Conservation (phyloP, 2,329 filamentous ascomycete genomes). For the Penicillium sp. region DNA sequence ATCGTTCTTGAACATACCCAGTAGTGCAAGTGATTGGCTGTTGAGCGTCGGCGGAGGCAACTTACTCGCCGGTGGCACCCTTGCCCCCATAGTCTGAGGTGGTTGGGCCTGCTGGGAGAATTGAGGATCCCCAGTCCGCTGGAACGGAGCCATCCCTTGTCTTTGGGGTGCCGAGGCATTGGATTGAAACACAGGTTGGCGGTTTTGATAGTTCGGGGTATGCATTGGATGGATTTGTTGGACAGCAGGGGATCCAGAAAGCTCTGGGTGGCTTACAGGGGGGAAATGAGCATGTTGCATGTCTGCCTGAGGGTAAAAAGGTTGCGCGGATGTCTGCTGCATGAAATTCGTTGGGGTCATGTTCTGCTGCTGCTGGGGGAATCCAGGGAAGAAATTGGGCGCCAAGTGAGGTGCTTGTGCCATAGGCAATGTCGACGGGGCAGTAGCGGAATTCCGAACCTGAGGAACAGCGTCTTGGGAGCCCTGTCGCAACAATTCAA, state of each 20-base stretch:
- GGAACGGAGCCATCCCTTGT: slow-evolving; percentile 45
- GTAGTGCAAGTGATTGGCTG: slow-evolving; percentile 57
- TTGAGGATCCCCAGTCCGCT: slow-evolving; percentile 48
- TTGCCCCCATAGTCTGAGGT: slow-evolving; percentile 41
- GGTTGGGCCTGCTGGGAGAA: slow-evolving; percentile 41
- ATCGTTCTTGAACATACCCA: slow-evolving; percentile 58
- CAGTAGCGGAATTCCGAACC: slow-evolving; percentile 49
- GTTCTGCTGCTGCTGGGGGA: slow-evolving; percentile 34
- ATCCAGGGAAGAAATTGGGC: slow-evolving; percentile 45
- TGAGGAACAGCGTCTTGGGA: slow-evolving; percentile 30
- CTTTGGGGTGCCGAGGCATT: slow-evolving; percentile 15
- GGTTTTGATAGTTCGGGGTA: slow-evolving; percentile 19
- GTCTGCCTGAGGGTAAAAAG: slow-evolving; percentile 13
- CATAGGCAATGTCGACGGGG: slow-evolving; percentile 59
- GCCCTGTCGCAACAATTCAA: slow-evolving; percentile 56
- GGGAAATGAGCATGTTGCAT: slow-evolving; percentile 12
- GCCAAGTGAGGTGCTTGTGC: slow-evolving; percentile 56
- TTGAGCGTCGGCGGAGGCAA: slow-evolving; percentile 61
- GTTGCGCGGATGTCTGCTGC: slow-evolving; percentile 18
- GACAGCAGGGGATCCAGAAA: slow-evolving; percentile 18
- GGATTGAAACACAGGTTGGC: slow-evolving; percentile 17
- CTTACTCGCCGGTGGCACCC: slow-evolving; percentile 57
- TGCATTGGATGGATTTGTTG: slow-evolving; percentile 28
- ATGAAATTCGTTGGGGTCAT: slow-evolving; percentile 33
- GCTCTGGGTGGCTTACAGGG: slow-evolving; percentile 17